Evolutionary conservation across 2,329 filamentous ascomycete species (phyloP).

Genomic region (Diplocarpon mali): DNA sequence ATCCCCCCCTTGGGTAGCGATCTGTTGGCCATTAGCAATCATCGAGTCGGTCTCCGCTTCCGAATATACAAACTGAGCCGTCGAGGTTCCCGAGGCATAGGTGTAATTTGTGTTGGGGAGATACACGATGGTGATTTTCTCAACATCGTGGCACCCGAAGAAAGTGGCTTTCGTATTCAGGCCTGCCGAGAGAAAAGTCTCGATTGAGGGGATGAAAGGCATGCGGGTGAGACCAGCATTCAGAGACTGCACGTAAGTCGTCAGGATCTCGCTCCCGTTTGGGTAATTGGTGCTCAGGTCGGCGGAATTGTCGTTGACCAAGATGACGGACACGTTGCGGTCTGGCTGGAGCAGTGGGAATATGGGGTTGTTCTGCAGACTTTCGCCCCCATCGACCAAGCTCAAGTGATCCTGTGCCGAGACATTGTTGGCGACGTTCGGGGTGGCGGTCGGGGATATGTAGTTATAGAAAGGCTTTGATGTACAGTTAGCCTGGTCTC

Average conservation of each 20-base stretch:
- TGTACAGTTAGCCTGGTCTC: neutral
- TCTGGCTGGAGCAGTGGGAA: conserved; percentile 37
- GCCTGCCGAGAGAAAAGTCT: conserved; percentile 27
- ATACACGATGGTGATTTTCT: conserved; percentile 20
- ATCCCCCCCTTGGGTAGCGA: conserved; percentile 29
- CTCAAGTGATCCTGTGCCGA: conserved; percentile 28
- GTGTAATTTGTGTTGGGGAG: conserved; percentile 34
- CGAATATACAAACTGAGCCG: conserved; percentile 28
- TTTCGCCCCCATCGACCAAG: conserved; percentile 36
- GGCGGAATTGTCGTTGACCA: conserved; percentile 53
- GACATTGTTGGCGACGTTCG: conserved; percentile 32
- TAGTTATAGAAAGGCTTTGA: conserved; percentile 51
- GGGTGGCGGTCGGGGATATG: conserved; percentile 17
- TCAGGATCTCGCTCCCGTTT: conserved; percentile 33
- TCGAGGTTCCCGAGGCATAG: conserved; percentile 26
- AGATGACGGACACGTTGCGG: conserved; percentile 48
- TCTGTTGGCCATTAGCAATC: conserved; percentile 31
- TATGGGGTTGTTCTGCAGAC: conserved; percentile 35
- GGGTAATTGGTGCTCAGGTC: conserved; percentile 39
- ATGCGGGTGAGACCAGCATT: conserved; percentile 28
- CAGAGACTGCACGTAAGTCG: conserved; percentile 18
- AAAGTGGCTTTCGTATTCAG: conserved; percentile 26
- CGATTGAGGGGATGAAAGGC: conserved; percentile 32
- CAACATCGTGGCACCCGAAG: conserved; percentile 32
- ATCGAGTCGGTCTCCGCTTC: conserved; percentile 28